Conservation (phyloP, 768 basidiomycete genomes). For the Boletus rubropictus region DNA sequence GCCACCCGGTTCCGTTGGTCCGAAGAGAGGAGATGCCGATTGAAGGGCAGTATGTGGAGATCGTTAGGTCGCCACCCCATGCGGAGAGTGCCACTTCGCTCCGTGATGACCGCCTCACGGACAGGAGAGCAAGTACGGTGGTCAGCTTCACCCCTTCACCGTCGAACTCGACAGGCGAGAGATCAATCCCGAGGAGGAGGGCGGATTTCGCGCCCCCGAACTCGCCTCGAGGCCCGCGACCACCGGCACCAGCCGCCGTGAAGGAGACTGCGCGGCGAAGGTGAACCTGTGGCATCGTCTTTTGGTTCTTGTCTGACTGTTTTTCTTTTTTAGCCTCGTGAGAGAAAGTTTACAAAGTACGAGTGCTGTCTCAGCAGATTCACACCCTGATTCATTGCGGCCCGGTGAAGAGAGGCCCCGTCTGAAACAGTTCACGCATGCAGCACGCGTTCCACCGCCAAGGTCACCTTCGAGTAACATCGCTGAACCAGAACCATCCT, state of each 20-base stretch:
- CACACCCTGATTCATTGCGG: constrained; percentile 30
- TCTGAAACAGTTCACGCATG: constrained; percentile 66
- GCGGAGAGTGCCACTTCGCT: constrained; percentile 34
- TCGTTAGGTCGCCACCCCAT: constrained; percentile 15
- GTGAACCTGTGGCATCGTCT: constrained; percentile 8
- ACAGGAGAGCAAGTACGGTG: constrained; percentile 36
- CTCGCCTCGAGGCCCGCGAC: constrained; percentile 36
- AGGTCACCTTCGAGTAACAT: constrained; percentile 33
- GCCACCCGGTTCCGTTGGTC: constrained; percentile 48
- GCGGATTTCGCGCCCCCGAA: constrained; percentile 64
- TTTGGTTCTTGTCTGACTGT: not conserved
- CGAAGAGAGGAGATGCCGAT: constrained; percentile 25
- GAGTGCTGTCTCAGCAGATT: constrained; percentile 32
- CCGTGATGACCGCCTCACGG: constrained; percentile 31
- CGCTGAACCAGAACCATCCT: constrained; percentile 18
- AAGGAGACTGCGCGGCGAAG: constrained; percentile 22
- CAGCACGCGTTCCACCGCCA: constrained; percentile 61
- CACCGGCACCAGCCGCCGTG: constrained; percentile 16
- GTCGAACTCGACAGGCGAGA: constrained; percentile 57
- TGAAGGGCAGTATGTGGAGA: constrained; percentile 32
- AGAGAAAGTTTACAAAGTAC: constrained; percentile 52
- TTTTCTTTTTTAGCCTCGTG: constrained; percentile 35
- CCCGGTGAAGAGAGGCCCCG: constrained; percentile 43
- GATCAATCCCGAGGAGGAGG: constrained; percentile 61
- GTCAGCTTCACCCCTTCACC: constrained; percentile 50